Evolutionary conservation across 169 alveolate species (phyloP).

Genomic region (Plasmodium reichenowi): DNA sequence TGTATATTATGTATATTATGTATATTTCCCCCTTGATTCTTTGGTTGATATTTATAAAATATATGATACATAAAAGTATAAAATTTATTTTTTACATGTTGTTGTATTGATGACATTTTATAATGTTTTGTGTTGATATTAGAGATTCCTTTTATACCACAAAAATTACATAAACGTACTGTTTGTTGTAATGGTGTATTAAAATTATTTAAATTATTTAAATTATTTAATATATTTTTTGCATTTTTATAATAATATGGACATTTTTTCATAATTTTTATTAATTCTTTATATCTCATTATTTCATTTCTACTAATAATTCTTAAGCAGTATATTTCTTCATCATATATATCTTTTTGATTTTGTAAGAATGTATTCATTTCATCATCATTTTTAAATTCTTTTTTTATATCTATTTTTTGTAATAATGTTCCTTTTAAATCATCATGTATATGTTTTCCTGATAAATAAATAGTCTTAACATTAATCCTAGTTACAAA

Average conservation of each 20-base stretch:
- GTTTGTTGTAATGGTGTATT: conserved; percentile 70
- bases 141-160: conserved; percentile 31
- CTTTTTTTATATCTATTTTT: neutral
- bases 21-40: neutral
- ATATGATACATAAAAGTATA: conserved; percentile 9
- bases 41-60: conserved; percentile 3
- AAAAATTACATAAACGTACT: conserved; percentile 46
- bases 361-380: neutral
- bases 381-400: neutral
- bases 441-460: conserved; percentile 1
- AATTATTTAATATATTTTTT: conserved; percentile 15
- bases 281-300: conserved; percentile 74
- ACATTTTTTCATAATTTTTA: conserved; percentile 30
- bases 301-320: conserved; percentile 52
- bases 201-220: conserved; percentile 3
- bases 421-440: conserved; percentile 1
- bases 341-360: conserved; percentile 10
- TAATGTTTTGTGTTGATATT: conserved; percentile 54
- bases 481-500: conserved; percentile 68
- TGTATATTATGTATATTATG: too few species aligned
- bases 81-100: conserved; percentile 12
- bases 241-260: conserved; percentile 75
- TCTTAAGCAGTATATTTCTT: conserved; percentile 29
- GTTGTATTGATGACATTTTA: neutral
- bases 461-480: conserved; percentile 53